A percentile compares a stretch with the other conserved stretches of the same genome.
These are phyloP conservation scores for Castanopsis chinensis DNA, from an alignment of 306 rosid species.

Conservation along the genomic window DNA sequence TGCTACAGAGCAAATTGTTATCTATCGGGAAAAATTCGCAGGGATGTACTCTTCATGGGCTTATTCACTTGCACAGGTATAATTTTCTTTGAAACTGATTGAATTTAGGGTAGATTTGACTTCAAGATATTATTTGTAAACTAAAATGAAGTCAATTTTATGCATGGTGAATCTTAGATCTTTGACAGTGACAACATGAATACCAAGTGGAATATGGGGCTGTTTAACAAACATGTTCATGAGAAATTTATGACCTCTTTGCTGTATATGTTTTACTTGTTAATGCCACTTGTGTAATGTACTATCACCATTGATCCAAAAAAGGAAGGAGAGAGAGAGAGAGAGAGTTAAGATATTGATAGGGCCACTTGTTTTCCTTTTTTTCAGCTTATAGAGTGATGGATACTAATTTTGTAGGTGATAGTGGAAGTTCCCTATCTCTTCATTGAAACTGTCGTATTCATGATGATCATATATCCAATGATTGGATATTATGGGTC, in stretches of 20 bases:
- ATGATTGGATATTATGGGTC: conserved; percentile 38
- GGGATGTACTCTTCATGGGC: conserved; percentile 53
- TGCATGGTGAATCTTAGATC: too few relatives aligned
- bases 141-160: too few relatives aligned
- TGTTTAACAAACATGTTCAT: too few relatives aligned
- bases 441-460: conserved; percentile 16
- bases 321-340: too few relatives aligned
- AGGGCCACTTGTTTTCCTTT: too few relatives aligned
- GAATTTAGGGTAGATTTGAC: too few relatives aligned
- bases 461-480: conserved; percentile 30
- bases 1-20: conserved; percentile 34
- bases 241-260: too few relatives aligned
- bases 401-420: conserved; percentile 25
- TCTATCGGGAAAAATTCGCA: conserved; percentile 45
- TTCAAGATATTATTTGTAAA: too few relatives aligned
- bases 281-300: neutral
- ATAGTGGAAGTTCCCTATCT: conserved; percentile 43
- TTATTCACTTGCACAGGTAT: conserved; percentile 48
- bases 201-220: too few relatives aligned
- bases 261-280: neutral
- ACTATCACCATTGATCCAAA: neutral
- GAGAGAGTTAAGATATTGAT: too few relatives aligned
- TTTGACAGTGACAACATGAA: too few relatives aligned
- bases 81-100: neutral
- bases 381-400: neutral